Conservation (phyloP, 139 green algal species). For the Picochlorum sp. region DNA sequence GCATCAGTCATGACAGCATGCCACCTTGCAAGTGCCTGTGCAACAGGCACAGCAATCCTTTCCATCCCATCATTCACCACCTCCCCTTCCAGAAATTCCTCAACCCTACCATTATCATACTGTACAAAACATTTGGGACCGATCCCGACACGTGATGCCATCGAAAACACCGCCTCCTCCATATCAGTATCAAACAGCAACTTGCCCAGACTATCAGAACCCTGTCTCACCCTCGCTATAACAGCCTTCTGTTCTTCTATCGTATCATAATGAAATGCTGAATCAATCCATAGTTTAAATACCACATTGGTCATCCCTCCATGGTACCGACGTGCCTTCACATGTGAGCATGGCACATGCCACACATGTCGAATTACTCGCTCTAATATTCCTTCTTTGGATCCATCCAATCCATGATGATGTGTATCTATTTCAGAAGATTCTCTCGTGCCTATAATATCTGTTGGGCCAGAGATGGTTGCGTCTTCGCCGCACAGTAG, state of each 20-base stretch:
- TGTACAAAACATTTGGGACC: conserved; percentile 48
- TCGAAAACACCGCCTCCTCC: conserved; percentile 22
- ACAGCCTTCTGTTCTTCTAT: no score
- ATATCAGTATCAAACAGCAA: no score
- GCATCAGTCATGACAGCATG: conserved; percentile 34
- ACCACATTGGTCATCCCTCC: not conserved
- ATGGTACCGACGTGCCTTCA: not conserved
- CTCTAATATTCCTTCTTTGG: no score
- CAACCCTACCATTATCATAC: conserved; percentile 48
- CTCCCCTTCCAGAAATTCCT: conserved; percentile 48
- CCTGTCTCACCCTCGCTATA: no score
- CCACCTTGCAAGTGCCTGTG: conserved; percentile 44
- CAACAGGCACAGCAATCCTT: conserved; percentile 29
- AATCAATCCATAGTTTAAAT: not conserved
- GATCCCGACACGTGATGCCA: conserved; percentile 31
- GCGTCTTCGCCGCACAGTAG: no score
- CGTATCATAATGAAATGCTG: conserved; percentile 20
- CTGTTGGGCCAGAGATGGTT: no score
- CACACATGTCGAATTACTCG: no score
- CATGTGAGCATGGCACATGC: no score
- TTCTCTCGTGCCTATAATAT: no score
- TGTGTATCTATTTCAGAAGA: no score
- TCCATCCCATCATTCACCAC: conserved; percentile 32
- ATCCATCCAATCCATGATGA: no score
- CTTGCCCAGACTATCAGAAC: no score